Conservation (phyloP, 2,329 filamentous ascomycete species). For the Stromatinia cepivora region DNA sequence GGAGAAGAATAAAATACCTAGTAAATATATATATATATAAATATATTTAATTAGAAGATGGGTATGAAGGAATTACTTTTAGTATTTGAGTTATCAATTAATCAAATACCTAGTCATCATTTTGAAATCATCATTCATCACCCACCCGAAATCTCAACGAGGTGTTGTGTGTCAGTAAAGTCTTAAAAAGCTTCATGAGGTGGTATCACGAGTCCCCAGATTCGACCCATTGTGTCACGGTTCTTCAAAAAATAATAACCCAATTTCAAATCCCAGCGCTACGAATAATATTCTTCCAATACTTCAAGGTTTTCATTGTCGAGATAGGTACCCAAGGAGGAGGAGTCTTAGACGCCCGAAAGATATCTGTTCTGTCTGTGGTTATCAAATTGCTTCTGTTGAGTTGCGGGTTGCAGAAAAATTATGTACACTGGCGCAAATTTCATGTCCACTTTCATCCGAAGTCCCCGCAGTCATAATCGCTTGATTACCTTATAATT, state of each 20-base stretch:
- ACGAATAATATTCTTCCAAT: not conserved
- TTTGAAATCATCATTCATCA: too few species aligned
- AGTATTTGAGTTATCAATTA: too few species aligned
- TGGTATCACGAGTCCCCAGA: slow-evolving; percentile 3
- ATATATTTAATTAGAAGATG: not conserved
- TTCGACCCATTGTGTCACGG: not conserved
- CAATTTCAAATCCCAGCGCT: not conserved
- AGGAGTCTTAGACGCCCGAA: not conserved
- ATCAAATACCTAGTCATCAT: too few species aligned
- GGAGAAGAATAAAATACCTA: not conserved
- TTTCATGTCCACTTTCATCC: not conserved
- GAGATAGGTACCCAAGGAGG: not conserved
- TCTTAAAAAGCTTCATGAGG: too few species aligned
- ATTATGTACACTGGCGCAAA: slow-evolving; percentile 14
- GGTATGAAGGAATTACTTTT: too few species aligned
- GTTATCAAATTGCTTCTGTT: not conserved
- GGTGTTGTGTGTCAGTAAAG: not conserved
- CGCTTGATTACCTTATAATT: not conserved
- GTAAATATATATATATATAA: not conserved
- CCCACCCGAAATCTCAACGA: not conserved
- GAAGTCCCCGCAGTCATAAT: not conserved
- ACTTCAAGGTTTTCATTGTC: not conserved
- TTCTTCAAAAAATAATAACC: not conserved
- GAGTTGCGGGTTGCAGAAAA: not conserved
- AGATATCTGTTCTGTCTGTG: not conserved